Percentiles rank a stretch among this genome's conserved stretches.
phyloP scores from a whole-genome alignment of 169 alveolate species.

The Babesia divergens region DNA sequence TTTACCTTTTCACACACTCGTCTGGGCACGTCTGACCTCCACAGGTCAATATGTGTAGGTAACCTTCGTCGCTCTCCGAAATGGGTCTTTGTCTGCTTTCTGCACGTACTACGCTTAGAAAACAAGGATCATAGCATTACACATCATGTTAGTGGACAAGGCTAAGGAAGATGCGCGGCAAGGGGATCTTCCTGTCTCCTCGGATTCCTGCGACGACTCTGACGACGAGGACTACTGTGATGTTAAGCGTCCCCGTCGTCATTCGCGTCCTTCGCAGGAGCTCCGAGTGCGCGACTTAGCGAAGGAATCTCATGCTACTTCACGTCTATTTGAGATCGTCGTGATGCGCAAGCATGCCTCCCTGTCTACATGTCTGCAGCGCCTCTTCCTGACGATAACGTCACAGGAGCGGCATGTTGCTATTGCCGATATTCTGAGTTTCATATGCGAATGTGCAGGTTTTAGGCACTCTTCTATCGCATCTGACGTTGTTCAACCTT shows the following conservation, averaged over 20 bases:
- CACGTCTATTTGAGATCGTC: constrained; percentile 55
- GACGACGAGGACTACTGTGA: constrained; percentile 55
- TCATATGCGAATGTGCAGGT: constrained; percentile 63
- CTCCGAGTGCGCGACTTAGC: background rate
- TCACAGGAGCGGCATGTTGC: constrained; percentile 30
- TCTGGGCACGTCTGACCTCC: no score
- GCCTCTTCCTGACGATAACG: constrained; percentile 27
- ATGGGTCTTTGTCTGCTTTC: background rate
- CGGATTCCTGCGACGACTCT: constrained; percentile 50
- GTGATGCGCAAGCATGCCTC: constrained; percentile 40
- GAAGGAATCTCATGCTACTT: background rate
- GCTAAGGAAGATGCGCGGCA: no score
- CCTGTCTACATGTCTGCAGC: constrained; percentile 50
- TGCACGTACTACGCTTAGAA: no score
- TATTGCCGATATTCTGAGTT: constrained; percentile 56
- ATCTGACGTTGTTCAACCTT: background rate
- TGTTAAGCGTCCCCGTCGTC: background rate
- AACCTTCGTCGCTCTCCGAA: background rate
- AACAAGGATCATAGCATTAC: no score
- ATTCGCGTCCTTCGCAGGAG: background rate
- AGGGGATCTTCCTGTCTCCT: background rate
- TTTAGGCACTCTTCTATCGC: constrained; percentile 37
- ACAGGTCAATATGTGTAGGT: background rate
- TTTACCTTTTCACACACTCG: no score
- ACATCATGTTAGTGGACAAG: no score